A percentile compares a stretch with the other conserved stretches of the same genome.
Evolutionary conservation across 2,329 filamentous ascomycete species (phyloP).

Genomic region (Cordyceps farinosa): DNA sequence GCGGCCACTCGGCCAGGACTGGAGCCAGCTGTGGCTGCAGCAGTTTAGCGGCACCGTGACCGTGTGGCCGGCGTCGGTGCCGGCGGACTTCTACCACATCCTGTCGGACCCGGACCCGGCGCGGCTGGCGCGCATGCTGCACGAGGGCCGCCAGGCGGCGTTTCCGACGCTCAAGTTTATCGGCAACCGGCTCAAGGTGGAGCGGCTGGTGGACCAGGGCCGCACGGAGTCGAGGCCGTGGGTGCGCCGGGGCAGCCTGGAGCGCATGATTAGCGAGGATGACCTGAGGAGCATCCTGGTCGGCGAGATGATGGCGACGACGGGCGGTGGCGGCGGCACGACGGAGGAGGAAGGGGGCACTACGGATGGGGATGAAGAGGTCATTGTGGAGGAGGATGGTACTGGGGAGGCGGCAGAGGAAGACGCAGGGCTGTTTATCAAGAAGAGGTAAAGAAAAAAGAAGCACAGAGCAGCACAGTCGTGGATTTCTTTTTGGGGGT

Average conservation of each 20-base stretch:
- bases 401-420: conserved; percentile 20
- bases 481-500: background rate
- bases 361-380: conserved; percentile 23
- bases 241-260: conserved; percentile 49
- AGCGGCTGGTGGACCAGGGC: conserved; percentile 63
- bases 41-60: conserved; percentile 93
- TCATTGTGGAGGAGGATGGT: conserved; percentile 27
- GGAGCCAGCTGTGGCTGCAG: conserved; percentile 95
- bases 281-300: conserved; percentile 50
- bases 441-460: background rate
- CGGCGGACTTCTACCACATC: conserved; percentile 81
- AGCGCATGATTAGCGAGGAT: conserved; percentile 60
- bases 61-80: conserved; percentile 82
- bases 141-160: conserved; percentile 80
- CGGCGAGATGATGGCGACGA: conserved; percentile 30
- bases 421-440: conserved; percentile 10
- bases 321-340: conserved; percentile 22
- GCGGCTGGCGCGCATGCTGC: conserved; percentile 81
- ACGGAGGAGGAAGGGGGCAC: conserved; percentile 34
- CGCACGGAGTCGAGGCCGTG: conserved; percentile 50
- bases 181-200: conserved; percentile 79
- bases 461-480: background rate
- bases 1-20: conserved; percentile 87
- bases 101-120: conserved; percentile 75
- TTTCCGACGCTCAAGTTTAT: conserved; percentile 94